Percentiles rank a stretch among this genome's conserved stretches.
phyloP scores from a whole-genome alignment of 2,329 filamentous ascomycete genomes.

The Dactylonectria macrodidyma region DNA sequence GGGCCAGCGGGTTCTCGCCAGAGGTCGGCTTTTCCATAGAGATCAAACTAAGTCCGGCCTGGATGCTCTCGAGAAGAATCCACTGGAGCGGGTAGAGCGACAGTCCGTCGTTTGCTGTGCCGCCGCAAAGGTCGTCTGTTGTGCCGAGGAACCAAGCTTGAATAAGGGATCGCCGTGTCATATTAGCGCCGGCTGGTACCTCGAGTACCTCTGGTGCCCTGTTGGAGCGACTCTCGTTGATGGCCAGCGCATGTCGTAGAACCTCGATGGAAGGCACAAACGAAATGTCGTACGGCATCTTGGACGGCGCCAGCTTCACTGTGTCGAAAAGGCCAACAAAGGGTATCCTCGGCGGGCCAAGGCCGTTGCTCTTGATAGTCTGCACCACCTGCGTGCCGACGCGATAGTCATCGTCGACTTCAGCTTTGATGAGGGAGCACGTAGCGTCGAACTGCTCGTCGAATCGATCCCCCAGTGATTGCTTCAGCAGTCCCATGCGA shows the following conservation, averaged over 20 bases:
- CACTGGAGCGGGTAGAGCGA: constrained; percentile 45
- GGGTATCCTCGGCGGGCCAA: constrained; percentile 35
- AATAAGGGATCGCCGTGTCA: constrained; percentile 32
- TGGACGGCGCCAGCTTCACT: constrained; percentile 22
- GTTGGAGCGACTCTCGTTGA: constrained; percentile 40
- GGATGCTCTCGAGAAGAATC: constrained; percentile 44
- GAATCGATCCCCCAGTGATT: constrained; percentile 17
- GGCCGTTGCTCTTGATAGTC: constrained; percentile 24
- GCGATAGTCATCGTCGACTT: constrained; percentile 40
- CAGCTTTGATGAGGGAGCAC: constrained; percentile 40
- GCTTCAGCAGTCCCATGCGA: constrained; percentile 34
- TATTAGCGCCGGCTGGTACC: constrained; percentile 26
- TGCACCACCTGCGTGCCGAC: constrained; percentile 32
- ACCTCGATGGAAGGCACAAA: constrained; percentile 35
- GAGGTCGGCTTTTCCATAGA: constrained; percentile 15
- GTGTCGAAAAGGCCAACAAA: constrained; percentile 46
- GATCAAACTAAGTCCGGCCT: constrained; percentile 29
- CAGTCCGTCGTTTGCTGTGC: constrained; percentile 38
- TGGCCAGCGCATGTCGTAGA: constrained; percentile 41
- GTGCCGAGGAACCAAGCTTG: constrained; percentile 47
- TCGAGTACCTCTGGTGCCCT: constrained; percentile 24
- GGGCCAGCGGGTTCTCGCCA: constrained; percentile 28
- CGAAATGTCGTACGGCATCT: constrained; percentile 37
- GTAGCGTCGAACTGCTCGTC: constrained; percentile 41
- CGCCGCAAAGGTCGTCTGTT: constrained; percentile 41